A percentile compares a stretch with the other conserved stretches of the same genome.
These are phyloP conservation scores for Fusarium torulosum DNA, from an alignment of 2,329 filamentous ascomycete species.

Conservation along the genomic window DNA sequence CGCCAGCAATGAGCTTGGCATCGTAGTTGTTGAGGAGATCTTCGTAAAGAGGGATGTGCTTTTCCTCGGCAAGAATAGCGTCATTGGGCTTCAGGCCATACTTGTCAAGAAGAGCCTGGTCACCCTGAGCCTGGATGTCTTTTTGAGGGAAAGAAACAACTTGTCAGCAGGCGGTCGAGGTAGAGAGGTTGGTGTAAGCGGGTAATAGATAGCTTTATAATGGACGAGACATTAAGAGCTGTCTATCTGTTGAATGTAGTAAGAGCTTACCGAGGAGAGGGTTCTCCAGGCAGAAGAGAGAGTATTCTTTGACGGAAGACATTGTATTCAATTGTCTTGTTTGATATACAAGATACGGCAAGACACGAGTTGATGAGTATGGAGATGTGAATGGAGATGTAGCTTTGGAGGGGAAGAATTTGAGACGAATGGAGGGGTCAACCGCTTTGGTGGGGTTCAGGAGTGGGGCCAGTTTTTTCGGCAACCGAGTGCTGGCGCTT, in stretches of 20 bases:
- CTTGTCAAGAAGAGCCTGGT: conserved; percentile 88
- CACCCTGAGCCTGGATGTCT: conserved; percentile 92
- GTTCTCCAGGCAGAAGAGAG: conserved; percentile 95
- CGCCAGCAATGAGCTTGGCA: conserved; percentile 94
- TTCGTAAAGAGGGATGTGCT: conserved; percentile 91
- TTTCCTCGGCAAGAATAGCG: conserved; percentile 93
- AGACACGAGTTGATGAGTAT: conserved; percentile 13
- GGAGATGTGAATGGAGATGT: conserved; percentile 25
- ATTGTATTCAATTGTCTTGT: conserved; percentile 63
- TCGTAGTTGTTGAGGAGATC: conserved; percentile 93
- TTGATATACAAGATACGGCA: conserved; percentile 18
- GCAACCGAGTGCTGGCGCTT: conserved; percentile 42
- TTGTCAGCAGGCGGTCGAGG: conserved; percentile 36
- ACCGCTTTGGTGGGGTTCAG: conserved; percentile 42
- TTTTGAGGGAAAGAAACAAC: conserved; percentile 23
- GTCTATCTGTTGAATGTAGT: not conserved
- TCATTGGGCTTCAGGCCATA: conserved; percentile 96
- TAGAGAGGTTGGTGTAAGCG: conserved; percentile 20
- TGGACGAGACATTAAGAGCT: conserved; percentile 2
- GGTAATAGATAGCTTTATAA: conserved; percentile 1
- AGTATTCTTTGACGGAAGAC: conserved; percentile 82
- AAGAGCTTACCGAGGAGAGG: conserved; percentile 83
- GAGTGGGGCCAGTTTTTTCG: conserved; percentile 43
- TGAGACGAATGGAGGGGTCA: conserved; percentile 47
- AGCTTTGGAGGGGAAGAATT: conserved; percentile 46